A percentile compares a stretch with the other conserved stretches of the same genome.
Evolutionary conservation across 140 eudicot species (phyloP).

Genomic region (Oenanthe javanica): DNA sequence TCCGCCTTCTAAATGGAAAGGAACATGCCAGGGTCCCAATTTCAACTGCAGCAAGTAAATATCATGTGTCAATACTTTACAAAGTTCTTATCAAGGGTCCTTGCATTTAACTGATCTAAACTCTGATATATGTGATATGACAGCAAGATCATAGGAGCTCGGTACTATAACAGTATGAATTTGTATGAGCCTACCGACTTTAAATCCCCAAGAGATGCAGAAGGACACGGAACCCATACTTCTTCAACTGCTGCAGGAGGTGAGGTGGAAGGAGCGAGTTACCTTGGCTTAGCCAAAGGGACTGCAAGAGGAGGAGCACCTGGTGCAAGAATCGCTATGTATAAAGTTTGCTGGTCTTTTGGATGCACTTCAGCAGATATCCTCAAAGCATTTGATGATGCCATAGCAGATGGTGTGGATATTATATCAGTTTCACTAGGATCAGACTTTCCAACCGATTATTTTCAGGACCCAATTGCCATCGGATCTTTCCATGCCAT

Average conservation of each 20-base stretch:
- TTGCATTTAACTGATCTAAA: not conserved
- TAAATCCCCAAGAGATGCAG: constrained; percentile 28
- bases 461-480: constrained; percentile 30
- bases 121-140: not conserved
- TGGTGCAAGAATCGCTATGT: constrained; percentile 25
- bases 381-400: constrained; percentile 36
- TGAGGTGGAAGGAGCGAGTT: constrained; percentile 23
- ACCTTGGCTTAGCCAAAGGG: constrained; percentile 31
- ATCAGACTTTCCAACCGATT: constrained; percentile 5
- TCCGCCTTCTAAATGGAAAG: constrained; percentile 36
- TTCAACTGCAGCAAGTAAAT: constrained; percentile 28
- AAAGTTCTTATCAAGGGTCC: not conserved
- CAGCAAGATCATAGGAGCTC: constrained; percentile 39
- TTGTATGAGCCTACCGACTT: not conserved
- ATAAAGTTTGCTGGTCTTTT: constrained; percentile 30
- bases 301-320: constrained; percentile 34
- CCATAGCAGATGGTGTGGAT: constrained; percentile 42
- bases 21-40: constrained; percentile 23
- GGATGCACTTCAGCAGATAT: constrained; percentile 25
- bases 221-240: constrained; percentile 43
- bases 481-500: constrained; percentile 43
- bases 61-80: not conserved
- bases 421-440: constrained; percentile 37
- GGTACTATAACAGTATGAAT: constrained; percentile 20
- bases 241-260: constrained; percentile 36